Evolutionary conservation across 495 filamentous ascomycete genomes (phyloP).

Genomic region (Cairneyella variabilis): DNA sequence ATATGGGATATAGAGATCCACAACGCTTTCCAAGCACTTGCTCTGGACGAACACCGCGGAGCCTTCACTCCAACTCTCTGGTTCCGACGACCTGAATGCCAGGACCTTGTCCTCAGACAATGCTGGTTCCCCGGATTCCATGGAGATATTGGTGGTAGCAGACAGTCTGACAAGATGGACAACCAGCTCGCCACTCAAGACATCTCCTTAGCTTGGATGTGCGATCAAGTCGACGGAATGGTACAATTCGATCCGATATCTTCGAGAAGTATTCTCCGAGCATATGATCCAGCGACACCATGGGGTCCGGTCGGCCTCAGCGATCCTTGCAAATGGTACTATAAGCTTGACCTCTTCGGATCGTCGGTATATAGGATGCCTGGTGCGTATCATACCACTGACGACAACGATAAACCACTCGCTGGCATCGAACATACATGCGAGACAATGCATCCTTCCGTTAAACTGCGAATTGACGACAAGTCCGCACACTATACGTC

Average conservation of each 20-base stretch:
- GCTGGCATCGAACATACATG: no score
- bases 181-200: background rate
- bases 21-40: conserved; percentile 69
- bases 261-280: background rate
- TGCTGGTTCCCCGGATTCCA: conserved; percentile 73
- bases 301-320: background rate
- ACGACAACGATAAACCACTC: no score
- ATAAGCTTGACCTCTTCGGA: no score
- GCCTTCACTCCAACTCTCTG: conserved; percentile 42
- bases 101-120: conserved; percentile 47
- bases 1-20: conserved; percentile 37
- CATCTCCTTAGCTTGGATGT: conserved; percentile 9
- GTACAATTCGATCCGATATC: background rate
- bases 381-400: no score
- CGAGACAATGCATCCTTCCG: no score
- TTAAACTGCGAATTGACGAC: no score
- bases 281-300: background rate
- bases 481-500: no score
- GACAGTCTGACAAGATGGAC: background rate
- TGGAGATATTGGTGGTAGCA: conserved; percentile 56
- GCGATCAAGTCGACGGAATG: conserved; percentile 10
- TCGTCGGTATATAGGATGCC: no score
- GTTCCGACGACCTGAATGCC: conserved; percentile 38
- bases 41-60: conserved; percentile 62
- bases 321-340: background rate